Conservation (phyloP, 1,284 basidiomycete genomes). For the Cystobasidium slooffiae region DNA sequence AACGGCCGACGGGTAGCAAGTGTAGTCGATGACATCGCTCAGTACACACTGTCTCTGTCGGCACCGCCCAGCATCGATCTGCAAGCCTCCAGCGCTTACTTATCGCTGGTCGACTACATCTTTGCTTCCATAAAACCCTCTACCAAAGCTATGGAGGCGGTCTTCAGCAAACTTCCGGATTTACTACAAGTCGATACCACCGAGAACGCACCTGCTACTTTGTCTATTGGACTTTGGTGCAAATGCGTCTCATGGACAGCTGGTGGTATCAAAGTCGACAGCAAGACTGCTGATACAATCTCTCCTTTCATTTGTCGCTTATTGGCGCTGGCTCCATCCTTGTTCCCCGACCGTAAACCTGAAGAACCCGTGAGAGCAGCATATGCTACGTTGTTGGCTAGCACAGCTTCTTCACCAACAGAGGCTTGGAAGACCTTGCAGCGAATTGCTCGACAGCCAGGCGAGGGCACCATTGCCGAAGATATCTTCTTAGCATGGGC, state of each 20-base stretch:
- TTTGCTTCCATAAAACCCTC: background rate
- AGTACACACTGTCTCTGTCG: background rate
- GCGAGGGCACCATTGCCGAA: no score
- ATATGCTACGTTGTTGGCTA: slow-evolving; percentile 1
- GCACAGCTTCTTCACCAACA: background rate
- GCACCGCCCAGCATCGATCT: background rate
- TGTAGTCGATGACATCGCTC: background rate
- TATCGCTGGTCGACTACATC: slow-evolving; percentile 2
- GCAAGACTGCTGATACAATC: background rate
- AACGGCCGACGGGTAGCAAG: background rate
- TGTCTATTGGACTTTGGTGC: background rate
- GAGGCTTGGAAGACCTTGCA: slow-evolving; percentile 18
- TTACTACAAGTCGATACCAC: background rate
- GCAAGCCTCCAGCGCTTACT: slow-evolving; percentile 6
- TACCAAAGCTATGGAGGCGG: background rate
- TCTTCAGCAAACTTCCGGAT: background rate
- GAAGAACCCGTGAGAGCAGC: background rate
- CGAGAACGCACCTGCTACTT: no score
- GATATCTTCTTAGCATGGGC: slow-evolving; percentile 23
- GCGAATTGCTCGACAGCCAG: background rate
- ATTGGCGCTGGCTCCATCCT: background rate
- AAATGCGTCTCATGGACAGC: background rate
- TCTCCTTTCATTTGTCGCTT: background rate
- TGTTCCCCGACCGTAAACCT: background rate
- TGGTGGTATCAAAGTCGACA: background rate